These are phyloP conservation scores for Avena eriantha DNA, from an alignment of 176 grass and related monocot genomes.

Conservation along the genomic window DNA sequence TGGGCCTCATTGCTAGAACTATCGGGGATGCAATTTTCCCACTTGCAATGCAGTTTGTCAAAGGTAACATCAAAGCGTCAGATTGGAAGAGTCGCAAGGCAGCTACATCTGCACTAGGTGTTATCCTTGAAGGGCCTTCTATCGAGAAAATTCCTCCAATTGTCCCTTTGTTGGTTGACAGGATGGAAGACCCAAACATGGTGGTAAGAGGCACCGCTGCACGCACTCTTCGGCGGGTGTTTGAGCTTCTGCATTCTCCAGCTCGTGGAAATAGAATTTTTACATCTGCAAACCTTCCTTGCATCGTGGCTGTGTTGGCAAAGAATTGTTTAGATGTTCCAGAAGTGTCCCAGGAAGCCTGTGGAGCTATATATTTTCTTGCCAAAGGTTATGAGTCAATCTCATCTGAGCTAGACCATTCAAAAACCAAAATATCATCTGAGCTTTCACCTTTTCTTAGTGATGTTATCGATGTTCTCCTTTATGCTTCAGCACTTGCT, in stretches of 20 bases:
- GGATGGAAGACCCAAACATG: conserved; percentile 70
- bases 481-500: too few relatives aligned
- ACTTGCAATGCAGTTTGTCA: conserved; percentile 81
- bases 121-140: conserved; percentile 88
- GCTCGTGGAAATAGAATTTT: conserved; percentile 61
- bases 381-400: conserved; percentile 65
- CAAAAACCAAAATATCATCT: too few relatives aligned
- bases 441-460: conserved; percentile 72
- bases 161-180: conserved; percentile 75
- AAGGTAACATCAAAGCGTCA: conserved; percentile 69
- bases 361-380: conserved; percentile 83
- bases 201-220: conserved; percentile 78
- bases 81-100: conserved; percentile 80
- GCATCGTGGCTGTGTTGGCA: conserved; percentile 66
- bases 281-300: conserved; percentile 66
- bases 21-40: conserved; percentile 74
- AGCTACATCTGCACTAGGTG: conserved; percentile 88
- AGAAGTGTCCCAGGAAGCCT: conserved; percentile 88
- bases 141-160: conserved; percentile 68
- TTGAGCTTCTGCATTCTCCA: conserved; percentile 75
- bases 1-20: conserved; percentile 71
- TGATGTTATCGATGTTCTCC: background rate
- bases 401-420: conserved; percentile 20
- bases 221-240: conserved; percentile 75
- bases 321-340: conserved; percentile 74